Evolutionary conservation across 1,284 basidiomycete species (phyloP).

Genomic region (Takashimella tepidaria): DNA sequence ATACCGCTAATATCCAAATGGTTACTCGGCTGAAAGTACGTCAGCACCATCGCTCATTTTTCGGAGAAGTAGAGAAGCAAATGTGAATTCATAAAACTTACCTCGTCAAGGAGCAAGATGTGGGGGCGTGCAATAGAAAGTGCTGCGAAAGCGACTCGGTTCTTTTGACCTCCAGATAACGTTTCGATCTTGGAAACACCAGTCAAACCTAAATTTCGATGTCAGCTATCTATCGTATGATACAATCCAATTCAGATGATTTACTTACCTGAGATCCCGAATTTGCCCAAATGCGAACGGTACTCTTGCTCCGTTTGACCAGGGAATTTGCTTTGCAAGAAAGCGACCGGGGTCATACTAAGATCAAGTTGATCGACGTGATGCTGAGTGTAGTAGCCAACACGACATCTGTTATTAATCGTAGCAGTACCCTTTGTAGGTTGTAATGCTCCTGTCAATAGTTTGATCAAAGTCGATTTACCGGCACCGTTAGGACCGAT

Average conservation of each 20-base stretch:
- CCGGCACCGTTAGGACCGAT: conserved; percentile 65
- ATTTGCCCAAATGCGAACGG: conserved; percentile 88
- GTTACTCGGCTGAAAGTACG: conserved; percentile 72
- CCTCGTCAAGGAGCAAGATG: conserved; percentile 83
- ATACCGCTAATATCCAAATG: conserved; percentile 97
- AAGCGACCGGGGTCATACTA: conserved; percentile 81
- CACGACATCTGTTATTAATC: conserved; percentile 82
- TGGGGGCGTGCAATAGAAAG: conserved; percentile 83
- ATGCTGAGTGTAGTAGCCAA: conserved; percentile 95
- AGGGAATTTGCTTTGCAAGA: conserved; percentile 85
- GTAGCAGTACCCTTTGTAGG: conserved; percentile 77
- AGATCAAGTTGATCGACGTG: conserved; percentile 91
- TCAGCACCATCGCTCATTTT: background rate
- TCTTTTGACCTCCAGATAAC: conserved; percentile 84
- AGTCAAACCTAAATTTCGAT: conserved; percentile 65
- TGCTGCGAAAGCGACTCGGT: conserved; percentile 90
- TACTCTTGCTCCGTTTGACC: conserved; percentile 97
- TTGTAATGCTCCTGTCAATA: conserved; percentile 84
- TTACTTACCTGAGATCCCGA: conserved; percentile 74
- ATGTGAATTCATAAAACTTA: conserved; percentile 38
- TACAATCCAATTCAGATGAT: too few species aligned
- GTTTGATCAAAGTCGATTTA: conserved; percentile 65
- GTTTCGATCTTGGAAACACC: conserved; percentile 57
- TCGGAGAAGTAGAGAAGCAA: background rate
- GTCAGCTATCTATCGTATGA: too few species aligned